phyloP scores from a whole-genome alignment of 306 rosid genomes.

The Ziziphus jujuba region DNA sequence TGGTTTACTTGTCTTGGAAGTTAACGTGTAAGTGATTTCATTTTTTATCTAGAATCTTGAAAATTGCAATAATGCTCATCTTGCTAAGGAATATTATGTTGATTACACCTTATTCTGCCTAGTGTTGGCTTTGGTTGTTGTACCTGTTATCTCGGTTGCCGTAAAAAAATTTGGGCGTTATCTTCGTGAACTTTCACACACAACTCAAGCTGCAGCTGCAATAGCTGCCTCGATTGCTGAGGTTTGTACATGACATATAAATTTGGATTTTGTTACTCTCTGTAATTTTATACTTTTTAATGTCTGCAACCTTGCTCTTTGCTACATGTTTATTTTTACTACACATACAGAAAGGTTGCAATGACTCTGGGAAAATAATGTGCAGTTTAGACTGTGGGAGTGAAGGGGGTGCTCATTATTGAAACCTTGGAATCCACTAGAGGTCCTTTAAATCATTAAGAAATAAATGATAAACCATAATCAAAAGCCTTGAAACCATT shows the following conservation, averaged over 20 bases:
- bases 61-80: conserved; percentile 5
- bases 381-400: too few species aligned
- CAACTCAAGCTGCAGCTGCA: conserved; percentile 88
- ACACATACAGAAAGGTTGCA: too few species aligned
- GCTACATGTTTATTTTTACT: too few species aligned
- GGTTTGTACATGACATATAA: conserved; percentile 35
- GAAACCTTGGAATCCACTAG: background rate
- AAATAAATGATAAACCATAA: background rate
- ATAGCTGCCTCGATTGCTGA: conserved; percentile 80
- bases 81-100: background rate
- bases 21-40: conserved; percentile 57
- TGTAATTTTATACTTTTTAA: background rate
- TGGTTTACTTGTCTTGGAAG: conserved; percentile 79
- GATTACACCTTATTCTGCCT: conserved; percentile 9
- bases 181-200: conserved; percentile 77
- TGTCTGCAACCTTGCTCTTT: background rate
- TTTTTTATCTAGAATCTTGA: conserved; percentile 21
- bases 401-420: too few species aligned
- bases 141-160: conserved; percentile 71
- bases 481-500: background rate
- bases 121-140: conserved; percentile 81
- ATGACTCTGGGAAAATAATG: too few species aligned
- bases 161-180: conserved; percentile 76
- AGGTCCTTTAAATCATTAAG: background rate
- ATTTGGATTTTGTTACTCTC: background rate